These are phyloP conservation scores for Bipolaris bicolor DNA, from an alignment of 2,329 filamentous ascomycete genomes.

Conservation along the genomic window DNA sequence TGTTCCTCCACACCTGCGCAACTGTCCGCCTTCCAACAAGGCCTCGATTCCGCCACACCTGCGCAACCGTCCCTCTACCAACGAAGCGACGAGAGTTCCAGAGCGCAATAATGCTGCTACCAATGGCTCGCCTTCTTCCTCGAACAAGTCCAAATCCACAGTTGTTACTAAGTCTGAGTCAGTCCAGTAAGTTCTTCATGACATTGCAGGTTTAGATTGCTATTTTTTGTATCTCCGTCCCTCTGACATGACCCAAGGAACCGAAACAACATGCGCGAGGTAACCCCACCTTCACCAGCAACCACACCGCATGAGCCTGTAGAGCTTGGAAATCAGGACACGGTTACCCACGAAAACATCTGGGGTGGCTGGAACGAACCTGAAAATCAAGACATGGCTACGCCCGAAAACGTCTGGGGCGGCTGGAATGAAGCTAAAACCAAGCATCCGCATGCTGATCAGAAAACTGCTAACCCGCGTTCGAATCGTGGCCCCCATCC, in stretches of 20 bases:
- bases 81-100: conserved; percentile 8
- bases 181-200: conserved; percentile 17
- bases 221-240: neutral
- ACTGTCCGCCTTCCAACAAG: conserved; percentile 3
- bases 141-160: conserved; percentile 13
- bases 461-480: conserved; percentile 19
- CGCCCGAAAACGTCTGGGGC: conserved; percentile 18
- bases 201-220: neutral
- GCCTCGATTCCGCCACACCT: conserved; percentile 35
- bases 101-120: conserved; percentile 1
- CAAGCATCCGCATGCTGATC: conserved; percentile 1
- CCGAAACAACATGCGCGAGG: neutral
- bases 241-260: conserved; percentile 8
- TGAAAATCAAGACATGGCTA: conserved; percentile 13
- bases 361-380: conserved; percentile 19
- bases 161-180: conserved; percentile 1
- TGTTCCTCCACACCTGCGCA: conserved; percentile 38
- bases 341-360: conserved; percentile 25
- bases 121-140: conserved; percentile 8
- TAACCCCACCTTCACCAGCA: conserved; percentile 5
- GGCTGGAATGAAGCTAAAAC: conserved; percentile 20
- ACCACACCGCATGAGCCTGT: conserved; percentile 6
- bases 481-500: conserved; percentile 17
- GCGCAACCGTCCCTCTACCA: conserved; percentile 20
- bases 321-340: neutral